Evolutionary conservation across 2,329 filamentous ascomycete species (phyloP).

Genomic region (Colletotrichum musicola): DNA sequence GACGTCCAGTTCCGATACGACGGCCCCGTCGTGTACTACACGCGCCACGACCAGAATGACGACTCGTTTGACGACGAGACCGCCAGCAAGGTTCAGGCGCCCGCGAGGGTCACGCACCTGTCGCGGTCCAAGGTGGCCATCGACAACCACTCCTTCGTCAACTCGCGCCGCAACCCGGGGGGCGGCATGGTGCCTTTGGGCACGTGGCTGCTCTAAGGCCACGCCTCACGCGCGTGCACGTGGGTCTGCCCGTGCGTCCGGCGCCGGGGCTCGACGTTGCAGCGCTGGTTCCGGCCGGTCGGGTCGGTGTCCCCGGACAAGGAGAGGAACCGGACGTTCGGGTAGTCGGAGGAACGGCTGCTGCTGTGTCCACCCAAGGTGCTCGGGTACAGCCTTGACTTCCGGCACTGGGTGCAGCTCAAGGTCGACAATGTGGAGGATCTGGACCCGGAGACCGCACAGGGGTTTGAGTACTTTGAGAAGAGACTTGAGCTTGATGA

Average conservation of each 20-base stretch:
- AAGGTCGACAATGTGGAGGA: background rate
- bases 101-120: background rate
- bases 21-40: background rate
- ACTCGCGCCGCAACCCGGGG: background rate
- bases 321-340: background rate
- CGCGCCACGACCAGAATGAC: background rate
- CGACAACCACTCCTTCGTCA: background rate
- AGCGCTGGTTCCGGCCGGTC: background rate
- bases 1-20: background rate
- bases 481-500: background rate
- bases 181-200: background rate
- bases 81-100: background rate
- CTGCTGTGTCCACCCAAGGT: conserved; percentile 3
- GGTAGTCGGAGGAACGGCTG: background rate
- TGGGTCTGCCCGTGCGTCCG: background rate
- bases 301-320: background rate
- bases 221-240: background rate
- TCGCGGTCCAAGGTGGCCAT: background rate
- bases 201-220: background rate
- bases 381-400: background rate
- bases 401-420: background rate
- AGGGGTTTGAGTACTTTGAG: conserved; percentile 1
- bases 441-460: background rate
- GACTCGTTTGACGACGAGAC: background rate
- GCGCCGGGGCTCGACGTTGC: background rate